Percentiles rank a stretch among this genome's conserved stretches.
Evolutionary conservation across 441 rosid genomes (phyloP).

Genomic region (Francoa sonchifolia): DNA sequence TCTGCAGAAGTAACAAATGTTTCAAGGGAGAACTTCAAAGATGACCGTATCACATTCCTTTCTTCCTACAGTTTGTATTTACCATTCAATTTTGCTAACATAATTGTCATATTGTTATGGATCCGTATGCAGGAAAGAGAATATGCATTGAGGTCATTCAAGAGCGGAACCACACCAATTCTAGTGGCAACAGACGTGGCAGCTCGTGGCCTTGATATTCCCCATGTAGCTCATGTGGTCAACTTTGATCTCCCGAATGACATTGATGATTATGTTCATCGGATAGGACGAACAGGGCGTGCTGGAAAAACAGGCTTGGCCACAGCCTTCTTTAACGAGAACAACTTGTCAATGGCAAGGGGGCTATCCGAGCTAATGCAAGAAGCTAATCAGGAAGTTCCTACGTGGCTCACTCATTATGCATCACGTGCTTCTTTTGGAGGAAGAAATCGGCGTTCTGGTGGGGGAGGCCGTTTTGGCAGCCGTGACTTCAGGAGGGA

Average conservation of each 20-base stretch:
- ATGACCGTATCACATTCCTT: no score
- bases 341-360: slow-evolving; percentile 62
- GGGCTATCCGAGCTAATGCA: slow-evolving; percentile 67
- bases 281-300: slow-evolving; percentile 87
- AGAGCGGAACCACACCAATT: slow-evolving; percentile 77
- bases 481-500: slow-evolving; percentile 65
- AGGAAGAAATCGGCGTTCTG: slow-evolving; percentile 48
- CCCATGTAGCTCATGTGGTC: slow-evolving; percentile 83
- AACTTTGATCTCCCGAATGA: slow-evolving; percentile 93
- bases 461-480: slow-evolving; percentile 63
- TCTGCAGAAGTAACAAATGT: no score
- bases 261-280: slow-evolving; percentile 89
- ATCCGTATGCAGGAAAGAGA: slow-evolving; percentile 71
- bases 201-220: slow-evolving; percentile 92
- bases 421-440: slow-evolving; percentile 51
- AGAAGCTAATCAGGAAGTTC: slow-evolving; percentile 93
- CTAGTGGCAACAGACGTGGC: slow-evolving; percentile 93
- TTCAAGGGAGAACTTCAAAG: not conserved
- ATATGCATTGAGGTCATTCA: slow-evolving; percentile 68
- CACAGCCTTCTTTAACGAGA: slow-evolving; percentile 86
- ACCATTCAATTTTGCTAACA: not conserved
- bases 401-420: slow-evolving; percentile 67
- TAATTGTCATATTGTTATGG: not conserved
- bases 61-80: no score
- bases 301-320: slow-evolving; percentile 87